Evolutionary conservation across 805 yeast genomes (phyloP).

Genomic region (Groenewaldozyma salmanticensis): DNA sequence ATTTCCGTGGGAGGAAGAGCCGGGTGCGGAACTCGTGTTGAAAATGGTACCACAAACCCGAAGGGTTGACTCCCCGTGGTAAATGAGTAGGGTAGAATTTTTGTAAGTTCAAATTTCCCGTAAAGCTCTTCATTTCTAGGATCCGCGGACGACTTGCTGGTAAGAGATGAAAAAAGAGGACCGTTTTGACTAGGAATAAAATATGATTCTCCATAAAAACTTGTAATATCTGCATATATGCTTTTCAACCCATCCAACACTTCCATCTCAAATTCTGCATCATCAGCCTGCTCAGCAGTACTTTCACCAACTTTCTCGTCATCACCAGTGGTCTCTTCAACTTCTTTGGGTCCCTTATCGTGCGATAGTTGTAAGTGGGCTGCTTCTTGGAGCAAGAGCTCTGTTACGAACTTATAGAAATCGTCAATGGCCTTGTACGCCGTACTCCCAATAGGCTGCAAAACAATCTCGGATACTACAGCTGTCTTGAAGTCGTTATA

Average conservation of each 20-base stretch:
- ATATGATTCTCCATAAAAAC: conserved; percentile 82
- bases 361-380: conserved; percentile 19
- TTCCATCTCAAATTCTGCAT: conserved; percentile 16
- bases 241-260: conserved; percentile 20
- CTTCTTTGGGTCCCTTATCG: conserved; percentile 3
- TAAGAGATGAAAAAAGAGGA: conserved; percentile 72
- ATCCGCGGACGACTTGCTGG: conserved; percentile 63
- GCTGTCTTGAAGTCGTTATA: conserved; percentile 26
- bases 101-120: conserved; percentile 55
- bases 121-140: conserved; percentile 60
- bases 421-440: conserved; percentile 19
- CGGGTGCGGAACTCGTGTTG: conserved; percentile 39
- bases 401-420: conserved; percentile 24
- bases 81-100: conserved; percentile 44
- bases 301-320: conserved; percentile 4
- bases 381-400: conserved; percentile 27
- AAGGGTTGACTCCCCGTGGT: not conserved
- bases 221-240: conserved; percentile 51
- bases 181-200: conserved; percentile 51
- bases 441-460: conserved; percentile 20
- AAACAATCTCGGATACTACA: conserved; percentile 16
- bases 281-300: conserved; percentile 4
- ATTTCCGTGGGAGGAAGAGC: conserved; percentile 44
- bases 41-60: conserved; percentile 38
- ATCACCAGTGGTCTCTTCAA: conserved; percentile 4